Evolutionary conservation across 306 rosid genomes (phyloP).

Genomic region (Hippophae rhamnoides): DNA sequence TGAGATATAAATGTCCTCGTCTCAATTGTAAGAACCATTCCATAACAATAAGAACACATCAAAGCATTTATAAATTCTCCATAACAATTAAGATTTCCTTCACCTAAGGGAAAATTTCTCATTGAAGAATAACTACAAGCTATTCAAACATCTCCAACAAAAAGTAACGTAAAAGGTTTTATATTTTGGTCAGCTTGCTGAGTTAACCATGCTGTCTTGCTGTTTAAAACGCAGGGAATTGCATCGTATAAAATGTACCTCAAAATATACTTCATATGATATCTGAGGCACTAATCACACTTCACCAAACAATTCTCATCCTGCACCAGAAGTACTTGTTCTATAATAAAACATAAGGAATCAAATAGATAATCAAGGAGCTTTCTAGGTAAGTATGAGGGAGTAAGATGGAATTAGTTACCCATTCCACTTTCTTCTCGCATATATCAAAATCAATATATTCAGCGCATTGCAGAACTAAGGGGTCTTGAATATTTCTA

Average conservation of each 20-base stretch:
- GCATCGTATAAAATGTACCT: conserved; percentile 25
- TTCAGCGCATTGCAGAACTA: neutral
- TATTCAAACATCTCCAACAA: conserved; percentile 10
- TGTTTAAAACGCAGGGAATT: conserved; percentile 17
- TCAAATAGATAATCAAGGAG: neutral
- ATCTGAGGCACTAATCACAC: conserved; percentile 31
- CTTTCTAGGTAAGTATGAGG: neutral
- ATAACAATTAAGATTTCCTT: no score
- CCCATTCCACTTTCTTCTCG: conserved; percentile 81
- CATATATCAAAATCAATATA: conserved; percentile 12
- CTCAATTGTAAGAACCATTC: no score
- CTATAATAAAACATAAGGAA: neutral
- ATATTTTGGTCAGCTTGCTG: conserved; percentile 26
- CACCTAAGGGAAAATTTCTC: no score
- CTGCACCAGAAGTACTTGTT: conserved; percentile 15
- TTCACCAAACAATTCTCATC: conserved; percentile 24
- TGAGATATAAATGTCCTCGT: neutral
- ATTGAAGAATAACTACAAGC: no score
- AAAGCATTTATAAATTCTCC: no score
- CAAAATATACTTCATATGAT: neutral
- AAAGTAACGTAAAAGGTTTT: conserved; percentile 2
- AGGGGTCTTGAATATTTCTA: neutral
- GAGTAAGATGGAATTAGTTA: conserved; percentile 17
- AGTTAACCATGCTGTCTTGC: conserved; percentile 23
- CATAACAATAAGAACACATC: no score